Base-by-base conservation (phyloP, 345 rosid genomes). In the Lagerstroemia speciosa region DNA sequence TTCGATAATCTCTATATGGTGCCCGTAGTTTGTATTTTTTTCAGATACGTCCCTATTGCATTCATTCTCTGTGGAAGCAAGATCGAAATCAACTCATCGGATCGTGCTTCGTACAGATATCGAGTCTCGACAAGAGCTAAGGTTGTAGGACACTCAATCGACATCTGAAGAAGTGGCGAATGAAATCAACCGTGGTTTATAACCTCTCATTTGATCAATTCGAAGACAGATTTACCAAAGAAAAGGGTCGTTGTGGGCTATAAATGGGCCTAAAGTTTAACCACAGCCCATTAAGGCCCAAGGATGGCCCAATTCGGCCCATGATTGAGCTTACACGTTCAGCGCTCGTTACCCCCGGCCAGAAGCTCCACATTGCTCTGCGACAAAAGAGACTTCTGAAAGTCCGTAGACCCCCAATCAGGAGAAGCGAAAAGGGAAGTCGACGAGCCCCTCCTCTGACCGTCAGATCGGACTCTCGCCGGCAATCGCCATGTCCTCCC, bases 401-500 rank as follows among this genome's bases (percentile, higher is more conserved):
- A 41, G 7, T 41, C 60, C 6, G 60, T n/a, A 53, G 10, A 52
- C 6, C 29, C 10, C 26, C n/a, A 52, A 52, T 16, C 26, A 22
- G 12, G 3, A 52, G 29, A 27, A 15, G 1, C 0, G 6, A 57
- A 57, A 58, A 26, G 33, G 19, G 29, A 30, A 27, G 33, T 17
- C 50, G 50, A 15, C 48, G 31, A 19, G 48, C 50, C 52, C 50
- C 15, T 40, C 67, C 50, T 43, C 32, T 29, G 50, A 24, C 73
- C 70, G 33, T 72, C 82, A 82, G 89, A 84, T 84, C 89, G 79
- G 84, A 63, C 80, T 69, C 24, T 67, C 74, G 68, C 78, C 78
- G 74, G 78, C 71, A 73, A 70, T 75, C 84, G 81, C 81, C 84
- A 93, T 93, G 98, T 75, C 77, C 77, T 57, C 70, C 75, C 5